Conservation (phyloP, 768 basidiomycete species). For the Lyophyllum semitale region DNA sequence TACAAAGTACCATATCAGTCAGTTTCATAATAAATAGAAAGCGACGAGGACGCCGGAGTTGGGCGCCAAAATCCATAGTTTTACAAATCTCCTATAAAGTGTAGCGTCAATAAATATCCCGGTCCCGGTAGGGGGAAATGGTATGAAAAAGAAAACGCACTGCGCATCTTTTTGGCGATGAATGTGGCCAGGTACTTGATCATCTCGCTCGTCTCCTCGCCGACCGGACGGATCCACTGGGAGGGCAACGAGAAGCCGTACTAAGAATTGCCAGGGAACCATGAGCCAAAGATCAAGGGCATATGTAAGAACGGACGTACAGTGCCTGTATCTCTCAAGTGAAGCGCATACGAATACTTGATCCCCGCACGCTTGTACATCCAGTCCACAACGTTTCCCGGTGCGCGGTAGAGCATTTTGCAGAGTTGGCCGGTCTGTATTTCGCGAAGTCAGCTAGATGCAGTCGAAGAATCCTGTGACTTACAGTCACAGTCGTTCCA, state of each 20-base stretch:
- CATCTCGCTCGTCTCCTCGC: slow-evolving; percentile 72
- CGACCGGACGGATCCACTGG: slow-evolving; percentile 73
- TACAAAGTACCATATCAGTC: neutral
- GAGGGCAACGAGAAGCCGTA: slow-evolving; percentile 79
- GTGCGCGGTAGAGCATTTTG: slow-evolving; percentile 48
- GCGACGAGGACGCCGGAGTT: neutral
- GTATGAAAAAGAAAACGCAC: slow-evolving; percentile 20
- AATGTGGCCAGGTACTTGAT: slow-evolving; percentile 70
- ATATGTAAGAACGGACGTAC: slow-evolving; percentile 37
- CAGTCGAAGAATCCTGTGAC: neutral
- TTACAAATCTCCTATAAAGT: neutral
- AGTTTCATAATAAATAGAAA: neutral
- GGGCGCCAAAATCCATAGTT: neutral
- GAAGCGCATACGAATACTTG: slow-evolving; percentile 64
- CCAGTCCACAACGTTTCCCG: slow-evolving; percentile 70
- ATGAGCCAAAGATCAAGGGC: neutral
- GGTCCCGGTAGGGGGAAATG: neutral
- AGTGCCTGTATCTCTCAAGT: slow-evolving; percentile 71
- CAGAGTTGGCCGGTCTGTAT: slow-evolving; percentile 47
- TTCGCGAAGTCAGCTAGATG: neutral
- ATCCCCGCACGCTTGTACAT: slow-evolving; percentile 57
- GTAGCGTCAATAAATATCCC: neutral
- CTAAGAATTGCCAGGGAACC: slow-evolving; percentile 32
- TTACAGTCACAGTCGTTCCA: slow-evolving; percentile 53
- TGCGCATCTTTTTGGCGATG: slow-evolving; percentile 45